A percentile compares a stretch with the other conserved stretches of the same genome.
These are phyloP conservation scores for Xylaria sp. DNA, from an alignment of 2,329 filamentous ascomycete species.

Conservation along the genomic window DNA sequence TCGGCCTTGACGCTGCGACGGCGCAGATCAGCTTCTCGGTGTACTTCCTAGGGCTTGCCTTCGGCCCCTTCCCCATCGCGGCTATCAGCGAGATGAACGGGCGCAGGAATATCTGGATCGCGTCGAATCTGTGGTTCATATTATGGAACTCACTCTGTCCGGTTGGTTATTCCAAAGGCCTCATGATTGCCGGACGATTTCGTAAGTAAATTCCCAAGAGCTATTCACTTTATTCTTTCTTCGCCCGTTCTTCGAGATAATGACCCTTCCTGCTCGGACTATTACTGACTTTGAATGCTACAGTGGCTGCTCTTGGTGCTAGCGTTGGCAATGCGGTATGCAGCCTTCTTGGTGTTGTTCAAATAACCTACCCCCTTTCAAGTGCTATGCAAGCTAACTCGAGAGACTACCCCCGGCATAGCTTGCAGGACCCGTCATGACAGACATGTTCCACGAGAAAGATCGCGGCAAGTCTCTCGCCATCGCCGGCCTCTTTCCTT, in stretches of 20 bases:
- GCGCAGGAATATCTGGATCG: conserved; percentile 50
- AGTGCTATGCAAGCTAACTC: neutral
- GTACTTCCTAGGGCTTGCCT: conserved; percentile 51
- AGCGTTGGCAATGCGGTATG: conserved; percentile 42
- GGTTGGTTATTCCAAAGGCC: conserved; percentile 44
- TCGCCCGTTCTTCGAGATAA: neutral
- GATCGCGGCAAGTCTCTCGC: conserved; percentile 52
- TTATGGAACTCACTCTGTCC: conserved; percentile 52
- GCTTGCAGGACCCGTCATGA: conserved; percentile 50
- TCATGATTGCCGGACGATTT: conserved; percentile 49
- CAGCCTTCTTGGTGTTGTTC: neutral
- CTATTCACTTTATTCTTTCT: neutral
- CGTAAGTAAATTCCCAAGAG: conserved; percentile 15
- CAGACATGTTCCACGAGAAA: conserved; percentile 51
- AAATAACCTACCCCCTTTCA: neutral
- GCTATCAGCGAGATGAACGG: conserved; percentile 51
- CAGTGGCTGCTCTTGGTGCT: conserved; percentile 45
- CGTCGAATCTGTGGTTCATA: conserved; percentile 49
- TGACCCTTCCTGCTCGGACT: neutral
- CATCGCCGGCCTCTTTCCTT: conserved; percentile 47
- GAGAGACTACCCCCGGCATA: conserved; percentile 20
- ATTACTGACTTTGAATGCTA: neutral
- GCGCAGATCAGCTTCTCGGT: conserved; percentile 51
- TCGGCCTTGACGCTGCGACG: conserved; percentile 44
- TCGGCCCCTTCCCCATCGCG: conserved; percentile 51